A percentile compares a stretch with the other conserved stretches of the same genome.
These are phyloP conservation scores for Phytophthora parvispora DNA, from an alignment of 352 stramenopile genomes.

Conservation along the genomic window DNA sequence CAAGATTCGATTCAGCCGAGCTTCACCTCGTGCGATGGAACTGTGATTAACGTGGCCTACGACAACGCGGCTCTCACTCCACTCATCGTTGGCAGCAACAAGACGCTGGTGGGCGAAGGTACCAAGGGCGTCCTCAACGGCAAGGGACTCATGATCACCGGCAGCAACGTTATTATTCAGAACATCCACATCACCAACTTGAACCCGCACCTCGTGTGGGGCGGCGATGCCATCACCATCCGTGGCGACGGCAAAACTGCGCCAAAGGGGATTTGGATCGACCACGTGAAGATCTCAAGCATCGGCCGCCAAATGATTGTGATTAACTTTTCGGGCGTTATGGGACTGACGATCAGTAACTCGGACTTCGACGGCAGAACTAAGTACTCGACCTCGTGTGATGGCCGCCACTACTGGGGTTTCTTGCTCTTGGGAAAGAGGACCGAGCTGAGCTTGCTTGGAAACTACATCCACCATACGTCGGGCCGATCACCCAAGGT, in stretches of 20 bases:
- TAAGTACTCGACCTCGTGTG: conserved; percentile 9
- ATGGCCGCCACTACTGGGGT: conserved; percentile 47
- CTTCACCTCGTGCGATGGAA: conserved; percentile 30
- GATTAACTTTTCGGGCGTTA: conserved; percentile 31
- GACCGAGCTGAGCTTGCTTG: conserved; percentile 46
- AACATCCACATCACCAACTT: conserved; percentile 69
- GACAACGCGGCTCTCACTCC: conserved; percentile 29
- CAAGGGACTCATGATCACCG: conserved; percentile 22
- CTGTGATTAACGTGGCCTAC: conserved; percentile 30
- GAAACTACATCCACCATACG: conserved; percentile 57
- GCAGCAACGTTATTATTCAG: conserved; percentile 57
- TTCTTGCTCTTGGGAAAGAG: conserved; percentile 41
- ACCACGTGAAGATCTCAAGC: conserved; percentile 57
- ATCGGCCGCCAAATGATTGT: conserved; percentile 57
- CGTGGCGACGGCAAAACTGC: conserved; percentile 11
- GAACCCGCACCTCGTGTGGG: conserved; percentile 61
- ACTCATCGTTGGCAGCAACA: conserved; percentile 7
- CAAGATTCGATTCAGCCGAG: conserved; percentile 40
- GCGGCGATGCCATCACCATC: conserved; percentile 38
- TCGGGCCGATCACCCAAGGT: conserved; percentile 42
- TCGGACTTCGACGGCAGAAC: conserved; percentile 28
- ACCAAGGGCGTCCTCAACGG: conserved; percentile 23
- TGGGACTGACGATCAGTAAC: conserved; percentile 53
- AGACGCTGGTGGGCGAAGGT: conserved; percentile 28
- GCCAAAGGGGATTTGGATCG: conserved; percentile 52